A percentile compares a stretch with the other conserved stretches of the same genome.
These are phyloP conservation scores for Nicotiana benthamiana DNA, from an alignment of 257 asterid genomes.

Conservation along the genomic window DNA sequence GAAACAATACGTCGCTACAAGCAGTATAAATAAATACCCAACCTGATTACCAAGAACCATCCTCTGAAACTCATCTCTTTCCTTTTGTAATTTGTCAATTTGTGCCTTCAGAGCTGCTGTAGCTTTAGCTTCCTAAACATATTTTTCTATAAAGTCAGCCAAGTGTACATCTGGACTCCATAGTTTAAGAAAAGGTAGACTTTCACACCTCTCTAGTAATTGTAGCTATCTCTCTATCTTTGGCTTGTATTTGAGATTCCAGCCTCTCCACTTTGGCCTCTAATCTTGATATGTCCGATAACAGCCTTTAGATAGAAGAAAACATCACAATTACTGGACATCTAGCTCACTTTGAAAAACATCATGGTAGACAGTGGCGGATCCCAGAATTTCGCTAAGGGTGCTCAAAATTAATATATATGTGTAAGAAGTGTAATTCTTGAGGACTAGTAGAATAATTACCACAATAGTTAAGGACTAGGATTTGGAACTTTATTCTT, in stretches of 20 bases:
- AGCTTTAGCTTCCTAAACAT: slow-evolving; percentile 77
- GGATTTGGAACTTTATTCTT: neutral
- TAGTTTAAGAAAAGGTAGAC: neutral
- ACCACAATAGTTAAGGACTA: neutral
- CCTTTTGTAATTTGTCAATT: slow-evolving; percentile 44
- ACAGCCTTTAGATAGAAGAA: slow-evolving; percentile 38
- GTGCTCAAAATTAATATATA: no score
- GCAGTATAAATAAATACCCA: slow-evolving; percentile 4
- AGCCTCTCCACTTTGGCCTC: slow-evolving; percentile 97
- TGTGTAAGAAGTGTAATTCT: no score
- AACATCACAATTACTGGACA: neutral
- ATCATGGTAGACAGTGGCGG: neutral
- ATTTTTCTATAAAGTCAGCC: slow-evolving; percentile 5
- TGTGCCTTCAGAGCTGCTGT: slow-evolving; percentile 36
- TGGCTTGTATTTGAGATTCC: slow-evolving; percentile 62
- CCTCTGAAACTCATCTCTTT: slow-evolving; percentile 41
- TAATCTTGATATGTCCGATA: slow-evolving; percentile 91
- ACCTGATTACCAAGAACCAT: slow-evolving; percentile 53
- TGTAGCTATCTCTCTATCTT: slow-evolving; percentile 93
- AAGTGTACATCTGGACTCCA: neutral
- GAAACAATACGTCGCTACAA: neutral
- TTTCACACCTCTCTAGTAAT: slow-evolving; percentile 75
- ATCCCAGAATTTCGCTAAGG: no score
- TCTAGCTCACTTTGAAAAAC: neutral
- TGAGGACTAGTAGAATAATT: neutral